Evolutionary conservation across 805 yeast species (phyloP).

Genomic region (Hanseniaspora occidentalis): DNA sequence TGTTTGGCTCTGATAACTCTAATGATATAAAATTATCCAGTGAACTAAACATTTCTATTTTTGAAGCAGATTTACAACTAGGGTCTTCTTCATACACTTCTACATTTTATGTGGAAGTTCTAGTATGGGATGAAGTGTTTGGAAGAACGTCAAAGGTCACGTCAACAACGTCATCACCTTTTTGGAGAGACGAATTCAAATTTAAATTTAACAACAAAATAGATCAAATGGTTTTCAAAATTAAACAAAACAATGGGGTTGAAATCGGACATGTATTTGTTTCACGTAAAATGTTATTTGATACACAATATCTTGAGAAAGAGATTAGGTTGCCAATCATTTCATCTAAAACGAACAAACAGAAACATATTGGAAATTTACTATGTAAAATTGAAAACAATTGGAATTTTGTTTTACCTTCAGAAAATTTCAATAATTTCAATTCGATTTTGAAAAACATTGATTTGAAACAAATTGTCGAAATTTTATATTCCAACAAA

Average conservation of each 20-base stretch:
- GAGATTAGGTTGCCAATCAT: slow-evolving; percentile 4
- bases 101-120: slow-evolving; percentile 52
- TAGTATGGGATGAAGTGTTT: slow-evolving; percentile 65
- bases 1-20: slow-evolving; percentile 19
- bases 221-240: slow-evolving; percentile 37
- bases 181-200: slow-evolving; percentile 60
- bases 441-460: slow-evolving; percentile 47
- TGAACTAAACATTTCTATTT: slow-evolving; percentile 39
- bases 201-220: slow-evolving; percentile 49
- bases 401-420: slow-evolving; percentile 48
- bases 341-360: slow-evolving; percentile 9
- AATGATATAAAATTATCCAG: slow-evolving; percentile 40
- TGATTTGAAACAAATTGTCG: slow-evolving; percentile 40
- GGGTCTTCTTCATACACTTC: slow-evolving; percentile 7
- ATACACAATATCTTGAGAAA: not conserved
- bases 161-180: slow-evolving; percentile 36
- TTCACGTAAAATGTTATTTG: not conserved
- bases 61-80: slow-evolving; percentile 48
- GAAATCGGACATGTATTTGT: slow-evolving; percentile 1
- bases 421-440: slow-evolving; percentile 45
- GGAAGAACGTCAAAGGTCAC: slow-evolving; percentile 60
- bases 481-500: slow-evolving; percentile 35
- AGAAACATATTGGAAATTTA: slow-evolving; percentile 2
- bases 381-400: slow-evolving; percentile 7
- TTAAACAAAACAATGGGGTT: slow-evolving; percentile 17